phyloP scores from a whole-genome alignment of 2,329 filamentous ascomycete genomes.

The Claviceps monticola region DNA sequence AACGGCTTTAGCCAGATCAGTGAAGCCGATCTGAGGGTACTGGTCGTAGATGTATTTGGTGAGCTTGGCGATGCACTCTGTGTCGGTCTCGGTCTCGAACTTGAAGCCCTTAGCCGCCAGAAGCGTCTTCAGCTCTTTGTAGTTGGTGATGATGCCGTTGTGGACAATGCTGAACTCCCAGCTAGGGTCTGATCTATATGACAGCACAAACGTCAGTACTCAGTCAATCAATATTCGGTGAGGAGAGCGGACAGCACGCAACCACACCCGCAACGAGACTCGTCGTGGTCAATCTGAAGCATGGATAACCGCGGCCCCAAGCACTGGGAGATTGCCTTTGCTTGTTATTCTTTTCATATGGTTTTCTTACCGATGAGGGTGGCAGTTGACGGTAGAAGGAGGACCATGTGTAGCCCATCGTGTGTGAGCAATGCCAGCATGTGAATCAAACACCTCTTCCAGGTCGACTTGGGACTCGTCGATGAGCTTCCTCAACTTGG shows the following conservation, averaged over 20 bases:
- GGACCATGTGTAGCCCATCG: constrained; percentile 97
- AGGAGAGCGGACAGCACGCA: background rate
- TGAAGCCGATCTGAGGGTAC: constrained; percentile 90
- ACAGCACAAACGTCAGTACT: constrained; percentile 5
- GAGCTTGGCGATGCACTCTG: constrained; percentile 97
- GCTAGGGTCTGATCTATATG: constrained; percentile 65
- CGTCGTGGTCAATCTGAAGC: no score
- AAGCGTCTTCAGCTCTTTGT: constrained; percentile 96
- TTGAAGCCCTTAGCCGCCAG: constrained; percentile 89
- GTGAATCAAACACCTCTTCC: constrained; percentile 90
- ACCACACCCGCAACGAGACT: no score
- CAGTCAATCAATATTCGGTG: constrained; percentile 4
- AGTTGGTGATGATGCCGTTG: constrained; percentile 99
- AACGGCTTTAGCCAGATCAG: constrained; percentile 89
- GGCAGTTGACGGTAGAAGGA: constrained; percentile 90
- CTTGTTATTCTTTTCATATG: no score
- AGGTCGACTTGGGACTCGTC: constrained; percentile 70
- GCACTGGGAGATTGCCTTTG: no score
- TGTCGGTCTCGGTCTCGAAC: constrained; percentile 99
- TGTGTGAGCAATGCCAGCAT: constrained; percentile 97
- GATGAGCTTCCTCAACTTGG: constrained; percentile 88
- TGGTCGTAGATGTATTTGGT: constrained; percentile 96
- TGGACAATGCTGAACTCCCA: constrained; percentile 98
- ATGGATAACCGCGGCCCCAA: no score
- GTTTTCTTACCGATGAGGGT: constrained; percentile 73